Evolutionary conservation across 495 filamentous ascomycete species (phyloP).

Genomic region (Paragyromitra xinjiangensis): DNA sequence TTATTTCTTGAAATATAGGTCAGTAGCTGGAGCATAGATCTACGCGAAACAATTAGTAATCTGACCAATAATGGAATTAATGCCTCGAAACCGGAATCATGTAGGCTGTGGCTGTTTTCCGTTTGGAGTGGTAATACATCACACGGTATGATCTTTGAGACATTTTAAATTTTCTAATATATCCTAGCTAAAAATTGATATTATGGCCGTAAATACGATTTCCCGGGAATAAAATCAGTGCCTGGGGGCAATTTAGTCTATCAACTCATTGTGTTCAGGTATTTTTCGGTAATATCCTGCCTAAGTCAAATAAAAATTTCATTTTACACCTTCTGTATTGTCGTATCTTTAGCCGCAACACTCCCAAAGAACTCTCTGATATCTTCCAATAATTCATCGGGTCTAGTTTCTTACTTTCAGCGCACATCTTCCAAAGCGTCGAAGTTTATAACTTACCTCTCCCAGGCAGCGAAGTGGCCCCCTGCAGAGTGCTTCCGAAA

Average conservation of each 20-base stretch:
- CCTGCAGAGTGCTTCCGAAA: constrained; percentile 59
- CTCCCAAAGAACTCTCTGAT: neutral
- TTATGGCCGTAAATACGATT: no score
- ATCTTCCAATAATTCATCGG: neutral
- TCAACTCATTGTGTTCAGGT: no score
- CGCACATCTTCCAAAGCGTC: neutral
- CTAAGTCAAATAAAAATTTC: neutral
- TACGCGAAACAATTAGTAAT: no score
- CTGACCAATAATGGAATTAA: no score
- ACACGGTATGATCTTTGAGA: no score
- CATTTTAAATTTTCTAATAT: no score
- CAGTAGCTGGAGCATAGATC: neutral
- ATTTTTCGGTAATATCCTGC: neutral
- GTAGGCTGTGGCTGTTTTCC: no score
- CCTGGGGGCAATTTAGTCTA: no score
- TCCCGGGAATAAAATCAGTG: no score
- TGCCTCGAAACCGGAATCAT: no score
- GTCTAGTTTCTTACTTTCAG: neutral
- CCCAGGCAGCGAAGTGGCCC: constrained; percentile 74
- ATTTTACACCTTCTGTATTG: neutral
- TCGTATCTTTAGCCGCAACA: neutral
- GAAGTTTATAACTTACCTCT: constrained; percentile 59
- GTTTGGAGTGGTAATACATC: no score
- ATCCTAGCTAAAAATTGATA: no score
- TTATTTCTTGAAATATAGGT: neutral